phyloP scores from a whole-genome alignment of 2,329 filamentous ascomycete genomes.

The Pseudocercospora fijiensis region DNA sequence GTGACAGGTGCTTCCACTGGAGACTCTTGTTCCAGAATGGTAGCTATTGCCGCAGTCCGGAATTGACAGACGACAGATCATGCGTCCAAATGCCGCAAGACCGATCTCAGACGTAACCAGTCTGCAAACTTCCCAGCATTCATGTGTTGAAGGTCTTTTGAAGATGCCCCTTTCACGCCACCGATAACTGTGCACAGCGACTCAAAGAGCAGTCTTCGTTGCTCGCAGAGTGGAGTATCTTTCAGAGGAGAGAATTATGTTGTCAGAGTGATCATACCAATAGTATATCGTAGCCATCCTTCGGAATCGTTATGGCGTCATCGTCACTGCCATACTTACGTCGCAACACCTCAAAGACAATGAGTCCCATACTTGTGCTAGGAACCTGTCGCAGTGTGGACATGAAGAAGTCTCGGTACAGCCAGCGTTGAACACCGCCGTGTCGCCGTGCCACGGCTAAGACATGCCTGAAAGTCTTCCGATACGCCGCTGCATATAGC shows the following conservation, averaged over 20 bases:
- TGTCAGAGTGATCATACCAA: slow-evolving; percentile 46
- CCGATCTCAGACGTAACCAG: not conserved
- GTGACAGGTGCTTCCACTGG: not conserved
- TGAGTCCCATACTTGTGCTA: slow-evolving; percentile 72
- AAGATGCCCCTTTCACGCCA: not conserved
- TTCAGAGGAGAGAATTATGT: not conserved
- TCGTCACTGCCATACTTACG: slow-evolving; percentile 67
- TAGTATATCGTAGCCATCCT: slow-evolving; percentile 70
- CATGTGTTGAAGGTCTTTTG: not conserved
- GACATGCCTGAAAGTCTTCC: slow-evolving; percentile 65
- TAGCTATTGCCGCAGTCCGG: not conserved
- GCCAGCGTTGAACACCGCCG: slow-evolving; percentile 59
- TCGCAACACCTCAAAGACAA: slow-evolving; percentile 75
- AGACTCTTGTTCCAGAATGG: not conserved
- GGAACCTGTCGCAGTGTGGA: slow-evolving; percentile 72
- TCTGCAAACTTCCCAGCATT: not conserved
- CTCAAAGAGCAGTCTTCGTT: not conserved
- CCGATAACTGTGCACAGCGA: not conserved
- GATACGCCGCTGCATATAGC: slow-evolving; percentile 70
- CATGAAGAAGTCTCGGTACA: slow-evolving; percentile 72
- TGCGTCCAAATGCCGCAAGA: not conserved
- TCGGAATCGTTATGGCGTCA: slow-evolving; percentile 63
- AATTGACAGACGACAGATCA: not conserved
- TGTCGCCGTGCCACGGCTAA: slow-evolving; percentile 58
- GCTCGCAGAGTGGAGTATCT: slow-evolving; percentile 3